Conservation (phyloP, 2,329 filamentous ascomycete genomes). For the Lecanicillium sp. region DNA sequence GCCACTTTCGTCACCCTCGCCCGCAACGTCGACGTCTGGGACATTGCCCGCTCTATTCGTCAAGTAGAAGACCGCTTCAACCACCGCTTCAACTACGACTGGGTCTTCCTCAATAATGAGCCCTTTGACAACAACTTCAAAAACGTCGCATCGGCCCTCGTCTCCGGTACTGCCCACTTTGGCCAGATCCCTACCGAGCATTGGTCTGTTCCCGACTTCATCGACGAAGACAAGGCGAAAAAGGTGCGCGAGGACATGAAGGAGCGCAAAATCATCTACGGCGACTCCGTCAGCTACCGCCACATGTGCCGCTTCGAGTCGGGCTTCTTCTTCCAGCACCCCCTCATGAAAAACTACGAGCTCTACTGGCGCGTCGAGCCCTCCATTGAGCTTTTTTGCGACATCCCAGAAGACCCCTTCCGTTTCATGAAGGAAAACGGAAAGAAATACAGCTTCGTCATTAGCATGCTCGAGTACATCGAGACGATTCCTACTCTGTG, state of each 20-base stretch:
- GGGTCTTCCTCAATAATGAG: constrained; percentile 97
- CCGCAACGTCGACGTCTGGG: constrained; percentile 90
- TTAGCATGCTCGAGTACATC: constrained; percentile 92
- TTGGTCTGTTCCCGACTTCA: constrained; percentile 95
- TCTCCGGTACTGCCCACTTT: constrained; percentile 90
- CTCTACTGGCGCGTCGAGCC: constrained; percentile 99
- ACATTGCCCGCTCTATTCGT: constrained; percentile 91
- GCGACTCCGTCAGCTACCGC: constrained; percentile 91
- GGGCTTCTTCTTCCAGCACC: constrained; percentile 97
- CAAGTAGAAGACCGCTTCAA: constrained; percentile 99
- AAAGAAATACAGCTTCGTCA: constrained; percentile 97
- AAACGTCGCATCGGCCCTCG: constrained; percentile 78
- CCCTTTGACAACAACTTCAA: constrained; percentile 93
- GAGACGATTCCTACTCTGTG: constrained; percentile 95
- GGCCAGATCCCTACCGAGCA: constrained; percentile 85
- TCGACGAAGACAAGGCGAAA: constrained; percentile 88
- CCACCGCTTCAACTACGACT: constrained; percentile 92
- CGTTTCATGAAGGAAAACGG: constrained; percentile 91
- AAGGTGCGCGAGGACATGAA: constrained; percentile 93
- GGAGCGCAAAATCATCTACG: constrained; percentile 93
- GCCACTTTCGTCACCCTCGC: constrained; percentile 96
- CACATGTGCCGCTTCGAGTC: constrained; percentile 99
- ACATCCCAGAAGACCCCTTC: constrained; percentile 94
- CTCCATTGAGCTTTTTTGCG: constrained; percentile 92
- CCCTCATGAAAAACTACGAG: constrained; percentile 90